Conservation (phyloP, 2,329 filamentous ascomycete genomes). For the Fusarium sacchari region DNA sequence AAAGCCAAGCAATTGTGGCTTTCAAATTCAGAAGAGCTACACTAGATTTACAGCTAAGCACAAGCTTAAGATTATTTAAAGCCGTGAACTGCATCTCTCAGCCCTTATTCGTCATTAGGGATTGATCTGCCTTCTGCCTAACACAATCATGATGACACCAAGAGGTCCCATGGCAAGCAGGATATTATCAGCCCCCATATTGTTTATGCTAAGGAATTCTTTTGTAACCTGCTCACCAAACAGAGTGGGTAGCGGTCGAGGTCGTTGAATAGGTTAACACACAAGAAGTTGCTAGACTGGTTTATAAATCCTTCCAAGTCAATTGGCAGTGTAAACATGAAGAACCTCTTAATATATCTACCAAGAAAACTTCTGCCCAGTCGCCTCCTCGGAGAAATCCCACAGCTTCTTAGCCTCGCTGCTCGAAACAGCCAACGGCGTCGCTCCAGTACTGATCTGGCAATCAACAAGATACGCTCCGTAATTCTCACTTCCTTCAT, state of each 20-base stretch:
- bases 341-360: background rate
- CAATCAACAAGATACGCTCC: conserved; percentile 2
- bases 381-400: conserved; percentile 5
- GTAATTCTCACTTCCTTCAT: background rate
- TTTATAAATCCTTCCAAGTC: fast-evolving
- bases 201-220: background rate
- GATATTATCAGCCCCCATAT: background rate
- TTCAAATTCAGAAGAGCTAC: fast-evolving
- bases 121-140: background rate
- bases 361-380: background rate
- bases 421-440: background rate
- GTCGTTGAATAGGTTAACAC: background rate
- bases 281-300: too few species aligned
- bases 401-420: conserved; percentile 13
- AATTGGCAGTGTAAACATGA: background rate
- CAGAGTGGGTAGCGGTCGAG: background rate
- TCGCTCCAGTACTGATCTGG: background rate
- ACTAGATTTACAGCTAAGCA: too few species aligned
- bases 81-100: background rate
- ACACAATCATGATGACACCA: background rate
- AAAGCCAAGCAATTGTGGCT: fast-evolving
- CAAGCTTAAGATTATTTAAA: fast-evolving
- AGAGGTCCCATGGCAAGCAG: background rate
- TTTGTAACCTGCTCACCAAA: background rate
- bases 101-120: background rate